Evolutionary conservation across 2,329 filamentous ascomycete species (phyloP), one percentile per base, ranked within the genome.

Genomic region (Cercospora sesami): DNA sequence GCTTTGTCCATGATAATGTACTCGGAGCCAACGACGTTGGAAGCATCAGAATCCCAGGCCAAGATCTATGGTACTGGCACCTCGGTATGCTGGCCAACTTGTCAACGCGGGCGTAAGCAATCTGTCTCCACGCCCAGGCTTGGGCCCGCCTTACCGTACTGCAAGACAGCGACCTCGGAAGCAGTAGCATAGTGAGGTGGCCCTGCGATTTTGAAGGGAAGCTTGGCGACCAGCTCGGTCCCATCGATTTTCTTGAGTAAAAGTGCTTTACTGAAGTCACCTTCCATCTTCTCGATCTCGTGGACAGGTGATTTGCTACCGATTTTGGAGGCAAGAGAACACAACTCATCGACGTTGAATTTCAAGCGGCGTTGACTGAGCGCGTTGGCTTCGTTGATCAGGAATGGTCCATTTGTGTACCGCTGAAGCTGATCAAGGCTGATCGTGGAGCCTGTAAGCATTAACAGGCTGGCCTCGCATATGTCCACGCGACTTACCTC

Each of bases 211-310:
- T 51, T 74, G 66, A 72, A 78, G 0, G 77, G 76, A 36, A 79
- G 72, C 23, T 79, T 79, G 2, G 76, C 78, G 62, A 80, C 72
- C 1, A 78, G 64, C 59, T 78, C 75, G 2, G 33, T 71, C 28
- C 75, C 74, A 68, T 79, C 70, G 18, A 67, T 68, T 53, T 68
- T 78, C 61, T 16, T 74, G 67, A 79, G 71, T 3, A 77, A 39
- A 14, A 79, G 68, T 51, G 74, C 77, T 63, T 78, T 80, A 68
- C 72, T 77, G 61, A 78, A 79, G 2, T 73, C 73, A 21, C 78
- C 76, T 64, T 79, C 76, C 67, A 77, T 68, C 48, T 80, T 79
- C 30, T 78, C 77, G 23, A 79, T 75, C 4, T 71, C 70, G 12
- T 48, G 62, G 30, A 78, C 71, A 4, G 73, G 70, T 7, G 75